phyloP scores from a whole-genome alignment of 202 grass and related monocot species.

The Eragrostis tef region DNA sequence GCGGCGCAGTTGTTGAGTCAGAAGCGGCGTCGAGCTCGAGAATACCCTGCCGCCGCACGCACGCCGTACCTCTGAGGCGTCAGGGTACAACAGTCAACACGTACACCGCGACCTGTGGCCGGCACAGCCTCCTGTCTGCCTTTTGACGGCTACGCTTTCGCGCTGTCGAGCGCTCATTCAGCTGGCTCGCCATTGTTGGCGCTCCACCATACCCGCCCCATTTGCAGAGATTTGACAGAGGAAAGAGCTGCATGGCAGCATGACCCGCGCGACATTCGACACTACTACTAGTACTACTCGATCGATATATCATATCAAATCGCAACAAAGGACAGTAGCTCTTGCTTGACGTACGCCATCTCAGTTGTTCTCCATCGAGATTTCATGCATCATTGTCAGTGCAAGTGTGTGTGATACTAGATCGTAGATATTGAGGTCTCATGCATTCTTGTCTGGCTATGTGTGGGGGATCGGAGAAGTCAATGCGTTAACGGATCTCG shows the following conservation, averaged over 20 bases:
- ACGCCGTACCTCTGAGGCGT: too few species aligned
- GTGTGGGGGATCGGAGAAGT: background rate
- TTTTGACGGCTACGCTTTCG: slow-evolving; percentile 28
- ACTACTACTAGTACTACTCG: background rate
- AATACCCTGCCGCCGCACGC: background rate
- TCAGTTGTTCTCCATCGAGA: background rate
- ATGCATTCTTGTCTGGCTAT: background rate
- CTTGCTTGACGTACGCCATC: too few species aligned
- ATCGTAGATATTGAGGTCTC: background rate
- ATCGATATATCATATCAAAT: background rate
- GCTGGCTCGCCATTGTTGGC: slow-evolving; percentile 32
- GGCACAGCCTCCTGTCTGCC: slow-evolving; percentile 12
- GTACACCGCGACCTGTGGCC: slow-evolving; percentile 11
- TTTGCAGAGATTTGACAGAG: slow-evolving; percentile 32
- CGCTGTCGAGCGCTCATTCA: slow-evolving; percentile 47
- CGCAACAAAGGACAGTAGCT: background rate
- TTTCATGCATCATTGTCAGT: background rate
- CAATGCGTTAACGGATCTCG: slow-evolving; percentile 19
- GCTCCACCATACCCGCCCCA: slow-evolving; percentile 45
- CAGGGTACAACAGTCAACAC: background rate
- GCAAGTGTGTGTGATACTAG: background rate
- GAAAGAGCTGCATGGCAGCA: background rate
- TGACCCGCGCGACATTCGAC: slow-evolving; percentile 3
- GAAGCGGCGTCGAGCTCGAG: background rate
- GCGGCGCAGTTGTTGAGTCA: background rate